Conservation (phyloP, 202 grass and related monocot species). For the Saccharum hybrid region DNA sequence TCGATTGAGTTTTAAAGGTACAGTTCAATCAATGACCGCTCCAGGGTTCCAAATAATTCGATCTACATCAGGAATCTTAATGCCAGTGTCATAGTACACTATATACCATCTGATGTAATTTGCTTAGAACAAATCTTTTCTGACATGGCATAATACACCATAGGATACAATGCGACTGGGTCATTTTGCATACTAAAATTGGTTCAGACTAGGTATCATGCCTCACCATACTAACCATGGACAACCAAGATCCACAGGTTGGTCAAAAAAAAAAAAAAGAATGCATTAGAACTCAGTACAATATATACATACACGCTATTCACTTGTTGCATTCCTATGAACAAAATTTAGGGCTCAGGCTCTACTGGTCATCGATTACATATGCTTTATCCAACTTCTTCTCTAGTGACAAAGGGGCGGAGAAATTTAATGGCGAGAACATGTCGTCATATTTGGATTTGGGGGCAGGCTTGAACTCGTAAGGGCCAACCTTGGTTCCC, state of each 20-base stretch:
- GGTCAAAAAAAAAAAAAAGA: conserved; percentile 6
- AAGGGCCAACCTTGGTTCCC: conserved; percentile 83
- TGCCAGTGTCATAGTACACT: no score
- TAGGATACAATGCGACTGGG: background rate
- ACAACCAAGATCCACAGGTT: background rate
- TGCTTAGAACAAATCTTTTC: no score
- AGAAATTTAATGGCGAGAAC: conserved; percentile 87
- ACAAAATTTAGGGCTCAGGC: conserved; percentile 46
- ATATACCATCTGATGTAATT: no score
- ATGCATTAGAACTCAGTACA: conserved; percentile 25
- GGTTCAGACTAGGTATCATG: background rate
- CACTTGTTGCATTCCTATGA: conserved; percentile 46
- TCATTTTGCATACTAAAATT: background rate
- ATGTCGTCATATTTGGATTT: conserved; percentile 76
- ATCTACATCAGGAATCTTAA: background rate
- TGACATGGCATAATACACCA: no score
- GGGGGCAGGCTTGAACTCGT: conserved; percentile 89
- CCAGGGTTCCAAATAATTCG: background rate
- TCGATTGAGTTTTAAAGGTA: background rate
- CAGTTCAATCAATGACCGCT: background rate
- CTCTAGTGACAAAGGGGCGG: conserved; percentile 69
- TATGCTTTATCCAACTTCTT: conserved; percentile 70
- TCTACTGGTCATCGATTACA: conserved; percentile 70
- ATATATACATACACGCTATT: conserved; percentile 43
- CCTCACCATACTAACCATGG: background rate